These are phyloP conservation scores for Dicorynia guianensis DNA, from an alignment of 306 rosid species.

Conservation along the genomic window DNA sequence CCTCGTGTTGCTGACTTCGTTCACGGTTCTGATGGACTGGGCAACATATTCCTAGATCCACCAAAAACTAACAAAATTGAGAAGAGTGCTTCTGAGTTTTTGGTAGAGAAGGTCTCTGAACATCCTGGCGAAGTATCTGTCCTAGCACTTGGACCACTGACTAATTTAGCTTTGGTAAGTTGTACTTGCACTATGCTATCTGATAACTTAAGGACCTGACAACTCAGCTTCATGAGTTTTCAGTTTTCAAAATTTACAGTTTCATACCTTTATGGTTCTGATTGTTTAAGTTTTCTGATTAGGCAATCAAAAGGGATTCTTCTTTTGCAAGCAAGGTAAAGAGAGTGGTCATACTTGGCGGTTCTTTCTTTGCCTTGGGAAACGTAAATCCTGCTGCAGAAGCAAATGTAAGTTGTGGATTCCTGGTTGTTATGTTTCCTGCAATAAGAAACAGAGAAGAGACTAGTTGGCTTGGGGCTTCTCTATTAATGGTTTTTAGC, in stretches of 20 bases:
- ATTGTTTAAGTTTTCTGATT: conserved; percentile 35
- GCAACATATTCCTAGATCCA: conserved; percentile 65
- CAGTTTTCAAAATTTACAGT: neutral
- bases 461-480: conserved; percentile 7
- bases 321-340: conserved; percentile 87
- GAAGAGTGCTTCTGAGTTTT: conserved; percentile 80
- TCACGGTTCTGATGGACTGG: conserved; percentile 93
- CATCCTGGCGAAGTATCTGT: conserved; percentile 89
- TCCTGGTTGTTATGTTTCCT: conserved; percentile 39
- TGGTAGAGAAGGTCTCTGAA: conserved; percentile 75
- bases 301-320: conserved; percentile 94
- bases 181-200: conserved; percentile 24
- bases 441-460: neutral
- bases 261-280: conserved; percentile 17
- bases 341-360: conserved; percentile 87
- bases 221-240: neutral
- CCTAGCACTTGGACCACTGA: conserved; percentile 94
- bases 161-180: conserved; percentile 89
- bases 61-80: conserved; percentile 70
- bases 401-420: conserved; percentile 84
- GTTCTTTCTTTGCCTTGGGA: conserved; percentile 93
- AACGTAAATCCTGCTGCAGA: conserved; percentile 97
- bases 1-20: conserved; percentile 83
- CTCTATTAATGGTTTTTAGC: neutral
- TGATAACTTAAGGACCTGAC: conserved; percentile 19